These are phyloP conservation scores for Lolium perenne DNA, from an alignment of 176 grass and related monocot genomes.

Conservation along the genomic window DNA sequence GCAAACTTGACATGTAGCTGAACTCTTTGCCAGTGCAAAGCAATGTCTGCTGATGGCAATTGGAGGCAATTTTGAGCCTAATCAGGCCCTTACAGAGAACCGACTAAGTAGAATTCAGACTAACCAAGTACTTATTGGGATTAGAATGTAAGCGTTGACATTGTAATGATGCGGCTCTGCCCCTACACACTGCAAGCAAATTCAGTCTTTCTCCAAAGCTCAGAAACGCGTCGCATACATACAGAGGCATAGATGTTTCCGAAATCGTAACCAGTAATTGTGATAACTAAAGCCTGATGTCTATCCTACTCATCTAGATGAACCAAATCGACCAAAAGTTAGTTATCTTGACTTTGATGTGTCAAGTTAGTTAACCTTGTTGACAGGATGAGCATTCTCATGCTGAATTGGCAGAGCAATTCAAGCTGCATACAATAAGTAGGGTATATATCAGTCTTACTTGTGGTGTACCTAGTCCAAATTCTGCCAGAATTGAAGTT, in stretches of 20 bases:
- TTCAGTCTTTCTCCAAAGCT: background rate
- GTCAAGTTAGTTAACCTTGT: background rate
- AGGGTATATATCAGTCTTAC: slow-evolving; percentile 96
- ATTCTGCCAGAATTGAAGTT: slow-evolving; percentile 68
- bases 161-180: background rate
- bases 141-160: background rate
- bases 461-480: slow-evolving; percentile 68
- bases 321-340: background rate
- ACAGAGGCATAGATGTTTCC: background rate
- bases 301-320: background rate
- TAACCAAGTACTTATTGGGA: background rate
- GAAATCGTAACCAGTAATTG: background rate
- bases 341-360: too few relatives aligned
- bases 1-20: background rate
- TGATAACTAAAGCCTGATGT: background rate
- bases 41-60: background rate
- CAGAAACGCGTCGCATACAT: background rate
- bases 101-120: background rate
- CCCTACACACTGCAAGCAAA: background rate
- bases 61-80: background rate
- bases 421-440: slow-evolving; percentile 79
- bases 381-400: slow-evolving; percentile 95
- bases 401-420: slow-evolving; percentile 87
- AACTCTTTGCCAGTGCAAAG: background rate
- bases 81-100: background rate